These are phyloP conservation scores for Puccinia hordei DNA, from an alignment of 1,284 basidiomycete genomes.

Conservation along the genomic window DNA sequence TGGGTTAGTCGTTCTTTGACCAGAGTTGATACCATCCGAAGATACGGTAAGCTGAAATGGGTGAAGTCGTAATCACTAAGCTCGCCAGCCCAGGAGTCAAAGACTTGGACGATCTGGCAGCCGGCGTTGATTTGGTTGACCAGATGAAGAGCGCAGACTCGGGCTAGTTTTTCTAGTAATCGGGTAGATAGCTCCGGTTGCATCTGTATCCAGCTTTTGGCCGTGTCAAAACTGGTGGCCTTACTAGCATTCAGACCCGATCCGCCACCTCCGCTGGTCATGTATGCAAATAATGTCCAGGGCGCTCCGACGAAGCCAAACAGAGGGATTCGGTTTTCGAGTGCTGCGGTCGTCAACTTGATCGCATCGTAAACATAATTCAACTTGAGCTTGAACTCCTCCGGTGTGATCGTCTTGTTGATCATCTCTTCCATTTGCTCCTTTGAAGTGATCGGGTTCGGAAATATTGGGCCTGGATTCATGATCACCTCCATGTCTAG, in stretches of 20 bases:
- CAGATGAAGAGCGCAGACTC: conserved; percentile 80
- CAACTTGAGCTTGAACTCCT: conserved; percentile 75
- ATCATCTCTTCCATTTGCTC: conserved; percentile 66
- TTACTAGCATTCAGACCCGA: conserved; percentile 29
- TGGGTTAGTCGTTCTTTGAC: conserved; percentile 19
- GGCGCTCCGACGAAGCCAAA: conserved; percentile 95
- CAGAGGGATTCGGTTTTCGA: conserved; percentile 82
- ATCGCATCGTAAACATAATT: conserved; percentile 89
- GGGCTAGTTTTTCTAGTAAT: conserved; percentile 74
- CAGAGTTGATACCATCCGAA: conserved; percentile 66
- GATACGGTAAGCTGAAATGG: conserved; percentile 72
- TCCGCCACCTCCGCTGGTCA: conserved; percentile 89
- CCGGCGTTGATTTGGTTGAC: conserved; percentile 88
- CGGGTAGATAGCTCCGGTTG: conserved; percentile 78
- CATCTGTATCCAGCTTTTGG: conserved; percentile 88
- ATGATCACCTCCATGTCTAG: conserved; percentile 92
- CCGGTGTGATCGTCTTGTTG: conserved; percentile 61
- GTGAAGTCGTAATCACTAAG: conserved; percentile 81
- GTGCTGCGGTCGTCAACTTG: conserved; percentile 73
- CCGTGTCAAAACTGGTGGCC: conserved; percentile 67
- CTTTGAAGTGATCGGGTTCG: conserved; percentile 75
- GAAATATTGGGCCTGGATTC: conserved; percentile 83
- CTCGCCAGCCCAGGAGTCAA: conserved; percentile 92
- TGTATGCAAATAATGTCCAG: conserved; percentile 95
- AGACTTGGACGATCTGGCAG: conserved; percentile 81